Percentiles rank a stretch among this genome's conserved stretches.
Conservation (phyloP, 2,329 filamentous ascomycete genomes). For the Alternaria arbusti region DNA sequence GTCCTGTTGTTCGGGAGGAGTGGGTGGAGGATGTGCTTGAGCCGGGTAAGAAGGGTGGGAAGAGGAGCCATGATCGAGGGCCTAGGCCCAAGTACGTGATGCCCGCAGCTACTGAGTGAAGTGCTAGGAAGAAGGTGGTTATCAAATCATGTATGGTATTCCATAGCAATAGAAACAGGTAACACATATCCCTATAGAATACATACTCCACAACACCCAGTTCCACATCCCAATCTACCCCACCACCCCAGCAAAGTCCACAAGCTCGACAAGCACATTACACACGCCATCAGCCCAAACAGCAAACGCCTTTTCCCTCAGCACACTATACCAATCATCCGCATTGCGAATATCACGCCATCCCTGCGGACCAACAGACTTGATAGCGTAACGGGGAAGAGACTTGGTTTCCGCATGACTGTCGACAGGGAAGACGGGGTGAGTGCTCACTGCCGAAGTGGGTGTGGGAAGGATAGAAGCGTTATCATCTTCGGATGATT, state of each 20-base stretch:
- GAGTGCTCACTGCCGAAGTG: background rate
- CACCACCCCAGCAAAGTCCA: background rate
- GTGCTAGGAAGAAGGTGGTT: background rate
- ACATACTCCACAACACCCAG: background rate
- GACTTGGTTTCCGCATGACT: background rate
- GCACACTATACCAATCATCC: conserved; percentile 33
- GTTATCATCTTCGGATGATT: background rate
- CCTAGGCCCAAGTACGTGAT: background rate
- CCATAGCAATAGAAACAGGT: background rate
- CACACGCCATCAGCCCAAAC: conserved; percentile 42
- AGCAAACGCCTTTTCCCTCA: conserved; percentile 34
- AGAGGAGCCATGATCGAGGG: background rate
- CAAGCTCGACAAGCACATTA: conserved; percentile 40
- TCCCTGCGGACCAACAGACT: conserved; percentile 31
- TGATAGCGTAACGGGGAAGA: conserved; percentile 27
- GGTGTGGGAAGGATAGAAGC: background rate
- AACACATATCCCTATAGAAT: background rate
- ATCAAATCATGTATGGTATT: background rate
- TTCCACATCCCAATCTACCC: background rate
- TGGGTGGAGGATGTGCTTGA: background rate
- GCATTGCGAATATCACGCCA: conserved; percentile 28
- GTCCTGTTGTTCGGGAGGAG: background rate
- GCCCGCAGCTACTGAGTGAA: background rate
- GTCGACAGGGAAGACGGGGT: background rate
- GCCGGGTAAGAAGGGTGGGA: fast-evolving